Evolutionary conservation across 495 filamentous ascomycete genomes (phyloP).

Genomic region (Lasiosphaeria ovina): DNA sequence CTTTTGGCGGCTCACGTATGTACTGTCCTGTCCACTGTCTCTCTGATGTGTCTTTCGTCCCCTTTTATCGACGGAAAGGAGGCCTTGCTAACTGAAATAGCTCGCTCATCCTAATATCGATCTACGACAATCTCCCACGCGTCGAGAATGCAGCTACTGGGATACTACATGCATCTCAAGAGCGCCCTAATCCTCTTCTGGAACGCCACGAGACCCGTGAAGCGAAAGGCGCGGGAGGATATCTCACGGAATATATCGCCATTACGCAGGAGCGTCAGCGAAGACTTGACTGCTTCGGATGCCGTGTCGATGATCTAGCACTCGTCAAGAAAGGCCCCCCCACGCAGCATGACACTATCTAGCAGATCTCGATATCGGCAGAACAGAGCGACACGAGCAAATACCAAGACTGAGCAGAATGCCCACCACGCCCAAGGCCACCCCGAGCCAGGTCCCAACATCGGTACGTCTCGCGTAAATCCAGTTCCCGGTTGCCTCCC

Average conservation of each 20-base stretch:
- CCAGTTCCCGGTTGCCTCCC: too few relatives aligned
- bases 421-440: too few relatives aligned
- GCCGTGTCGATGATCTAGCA: conserved; percentile 53
- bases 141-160: conserved; percentile 57
- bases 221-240: conserved; percentile 58
- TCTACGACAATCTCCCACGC: conserved; percentile 62
- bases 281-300: conserved; percentile 44
- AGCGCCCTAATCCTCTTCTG: conserved; percentile 59
- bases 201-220: conserved; percentile 65
- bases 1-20: conserved; percentile 57
- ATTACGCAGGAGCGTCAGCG: conserved; percentile 56
- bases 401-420: too few relatives aligned
- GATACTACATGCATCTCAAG: conserved; percentile 57
- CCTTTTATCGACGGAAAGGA: neutral
- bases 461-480: conserved; percentile 58
- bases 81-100: conserved; percentile 31
- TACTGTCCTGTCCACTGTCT: conserved; percentile 9
- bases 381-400: conserved; percentile 62
- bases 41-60: conserved; percentile 3
- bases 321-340: conserved; percentile 62
- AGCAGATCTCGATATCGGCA: conserved; percentile 60
- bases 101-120: conserved; percentile 48
- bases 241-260: conserved; percentile 60
- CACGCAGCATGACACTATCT: conserved; percentile 59
- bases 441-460: too few relatives aligned